Evolutionary conservation across 371 early-diverging fungal genomes (phyloP).

Genomic region (Conidiobolus incongruus): DNA sequence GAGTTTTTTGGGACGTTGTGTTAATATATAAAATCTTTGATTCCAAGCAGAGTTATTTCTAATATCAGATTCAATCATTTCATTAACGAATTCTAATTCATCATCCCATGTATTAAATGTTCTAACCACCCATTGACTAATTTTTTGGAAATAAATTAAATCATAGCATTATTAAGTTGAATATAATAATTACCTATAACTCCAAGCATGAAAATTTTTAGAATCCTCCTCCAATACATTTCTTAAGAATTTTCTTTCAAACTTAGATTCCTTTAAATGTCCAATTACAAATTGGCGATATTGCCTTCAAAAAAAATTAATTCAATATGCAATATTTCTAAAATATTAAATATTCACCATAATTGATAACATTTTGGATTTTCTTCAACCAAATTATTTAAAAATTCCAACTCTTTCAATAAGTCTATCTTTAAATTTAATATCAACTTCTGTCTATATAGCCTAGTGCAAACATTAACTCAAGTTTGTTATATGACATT

Average conservation of each 20-base stretch:
- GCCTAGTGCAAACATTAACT: too few species aligned
- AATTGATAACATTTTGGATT: slow-evolving; percentile 88
- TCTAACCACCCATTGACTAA: slow-evolving; percentile 75
- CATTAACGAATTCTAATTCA: slow-evolving; percentile 47
- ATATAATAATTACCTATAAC: slow-evolving; percentile 27
- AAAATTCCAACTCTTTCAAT: slow-evolving; percentile 45
- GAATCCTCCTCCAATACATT: slow-evolving; percentile 48
- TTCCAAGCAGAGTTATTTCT: slow-evolving; percentile 97
- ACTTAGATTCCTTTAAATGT: slow-evolving; percentile 17
- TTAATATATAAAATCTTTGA: slow-evolving; percentile 62
- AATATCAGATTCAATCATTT: slow-evolving; percentile 51
- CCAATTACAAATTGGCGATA: slow-evolving; percentile 72
- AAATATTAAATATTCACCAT: slow-evolving; percentile 27
- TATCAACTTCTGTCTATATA: slow-evolving; percentile 62
- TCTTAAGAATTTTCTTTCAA: slow-evolving; percentile 47
- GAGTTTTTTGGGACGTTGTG: slow-evolving; percentile 15
- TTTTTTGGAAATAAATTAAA: slow-evolving; percentile 2
- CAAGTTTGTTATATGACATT: too few species aligned
- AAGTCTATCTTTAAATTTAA: slow-evolving; percentile 33
- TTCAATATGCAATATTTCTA: not conserved
- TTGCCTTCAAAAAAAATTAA: slow-evolving; percentile 25
- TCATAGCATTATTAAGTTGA: not conserved
- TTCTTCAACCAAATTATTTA: slow-evolving; percentile 35
- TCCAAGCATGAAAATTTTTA: slow-evolving; percentile 98
- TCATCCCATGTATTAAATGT: slow-evolving; percentile 51